A percentile compares a stretch with the other conserved stretches of the same genome.
phyloP scores from a whole-genome alignment of 1,284 basidiomycete genomes.

The Meripilus lineatus region DNA sequence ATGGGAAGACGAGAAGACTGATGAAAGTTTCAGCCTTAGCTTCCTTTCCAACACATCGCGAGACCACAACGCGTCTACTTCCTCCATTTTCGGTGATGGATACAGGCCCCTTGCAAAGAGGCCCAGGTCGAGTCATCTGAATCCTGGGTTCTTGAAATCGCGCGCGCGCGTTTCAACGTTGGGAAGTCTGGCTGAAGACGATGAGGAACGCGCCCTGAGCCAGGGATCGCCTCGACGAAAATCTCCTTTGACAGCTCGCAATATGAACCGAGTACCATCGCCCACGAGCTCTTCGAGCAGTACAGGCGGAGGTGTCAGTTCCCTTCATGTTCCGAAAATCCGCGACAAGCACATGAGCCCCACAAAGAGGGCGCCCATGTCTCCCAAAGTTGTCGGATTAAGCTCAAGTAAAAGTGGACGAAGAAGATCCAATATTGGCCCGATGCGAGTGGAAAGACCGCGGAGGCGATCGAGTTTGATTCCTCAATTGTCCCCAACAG shows the following conservation, averaged over 20 bases:
- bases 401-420: slow-evolving; percentile 37
- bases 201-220: slow-evolving; percentile 42
- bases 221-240: slow-evolving; percentile 31
- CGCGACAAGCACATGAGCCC: slow-evolving; percentile 41
- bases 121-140: slow-evolving; percentile 58
- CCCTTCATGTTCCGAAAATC: slow-evolving; percentile 32
- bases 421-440: slow-evolving; percentile 70
- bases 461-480: slow-evolving; percentile 75
- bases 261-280: slow-evolving; percentile 42
- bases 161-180: slow-evolving; percentile 47
- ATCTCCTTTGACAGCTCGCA: slow-evolving; percentile 55
- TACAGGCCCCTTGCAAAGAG: slow-evolving; percentile 30
- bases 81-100: slow-evolving; percentile 24
- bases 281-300: slow-evolving; percentile 22
- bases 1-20: slow-evolving; percentile 84
- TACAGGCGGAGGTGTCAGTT: slow-evolving; percentile 14
- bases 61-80: slow-evolving; percentile 22
- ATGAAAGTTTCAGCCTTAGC: slow-evolving; percentile 60
- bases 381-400: slow-evolving; percentile 35
- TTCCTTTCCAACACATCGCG: slow-evolving; percentile 28
- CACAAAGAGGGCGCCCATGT: slow-evolving; percentile 40
- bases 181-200: slow-evolving; percentile 64
- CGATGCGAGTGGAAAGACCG: slow-evolving; percentile 61
- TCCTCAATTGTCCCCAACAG: slow-evolving; percentile 49
- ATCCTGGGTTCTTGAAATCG: slow-evolving; percentile 63